phyloP scores from a whole-genome alignment of 2,329 filamentous ascomycete genomes.

The Domatiomyces globalis region DNA sequence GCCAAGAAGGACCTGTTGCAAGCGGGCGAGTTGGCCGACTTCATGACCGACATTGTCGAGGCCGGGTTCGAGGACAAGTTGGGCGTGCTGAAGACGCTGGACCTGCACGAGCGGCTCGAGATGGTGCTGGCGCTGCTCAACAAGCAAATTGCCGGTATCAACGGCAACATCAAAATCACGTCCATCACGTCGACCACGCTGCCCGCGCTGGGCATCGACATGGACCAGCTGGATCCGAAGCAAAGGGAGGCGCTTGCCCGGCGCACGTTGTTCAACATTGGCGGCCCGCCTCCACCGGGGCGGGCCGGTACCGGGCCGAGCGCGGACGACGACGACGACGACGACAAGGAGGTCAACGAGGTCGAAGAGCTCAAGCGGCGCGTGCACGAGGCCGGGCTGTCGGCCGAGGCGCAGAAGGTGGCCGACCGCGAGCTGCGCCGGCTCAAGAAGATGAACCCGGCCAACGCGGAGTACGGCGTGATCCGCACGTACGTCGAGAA shows the following conservation, averaged over 20 bases:
- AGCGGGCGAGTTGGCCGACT: slow-evolving; percentile 77
- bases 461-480: slow-evolving; percentile 91
- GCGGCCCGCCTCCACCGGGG: slow-evolving; percentile 28
- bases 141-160: slow-evolving; percentile 68
- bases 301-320: slow-evolving; percentile 29
- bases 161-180: slow-evolving; percentile 75
- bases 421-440: slow-evolving; percentile 78
- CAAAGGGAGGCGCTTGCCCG: slow-evolving; percentile 31
- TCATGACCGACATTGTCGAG: slow-evolving; percentile 89
- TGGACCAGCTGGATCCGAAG: slow-evolving; percentile 36
- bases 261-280: slow-evolving; percentile 31
- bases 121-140: slow-evolving; percentile 73
- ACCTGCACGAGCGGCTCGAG: slow-evolving; percentile 62
- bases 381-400: slow-evolving; percentile 65
- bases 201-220: slow-evolving; percentile 45
- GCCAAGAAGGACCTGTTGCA: slow-evolving; percentile 66
- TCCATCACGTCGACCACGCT: slow-evolving; percentile 55
- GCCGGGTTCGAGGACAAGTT: slow-evolving; percentile 83
- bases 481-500: slow-evolving; percentile 89
- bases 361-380: slow-evolving; percentile 83
- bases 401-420: slow-evolving; percentile 75
- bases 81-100: slow-evolving; percentile 64
- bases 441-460: slow-evolving; percentile 87
- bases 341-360: slow-evolving; percentile 76
- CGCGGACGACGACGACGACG: slow-evolving; percentile 38